Evolutionary conservation across 768 basidiomycete species (phyloP), one percentile per base, ranked within the genome.

Genomic region (Chiua virens): DNA sequence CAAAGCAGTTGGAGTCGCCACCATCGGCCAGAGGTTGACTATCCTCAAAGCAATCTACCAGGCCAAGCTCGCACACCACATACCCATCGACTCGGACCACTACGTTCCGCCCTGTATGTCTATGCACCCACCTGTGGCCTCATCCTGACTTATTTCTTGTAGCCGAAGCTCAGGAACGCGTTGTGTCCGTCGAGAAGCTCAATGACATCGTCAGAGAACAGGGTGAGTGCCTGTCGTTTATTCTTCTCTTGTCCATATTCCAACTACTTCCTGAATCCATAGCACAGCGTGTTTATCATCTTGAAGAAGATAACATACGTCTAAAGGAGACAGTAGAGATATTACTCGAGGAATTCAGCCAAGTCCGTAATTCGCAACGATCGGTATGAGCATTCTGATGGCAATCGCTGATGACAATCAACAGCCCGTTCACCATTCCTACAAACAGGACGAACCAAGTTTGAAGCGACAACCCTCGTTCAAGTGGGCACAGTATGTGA

Each of bases 11-110:
- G 97, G 97, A 8, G 80, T 99, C 38, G 65, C 80, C n/a, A 91
- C 89, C 32, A 82, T 98, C 56, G 97, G 97, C 20, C 95, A 98
- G 70, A 79, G 97, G 49, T 73, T 99, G 32, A 78, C 89, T 39
- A 92, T 98, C 56, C 84, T 98, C 67, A 95, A 93, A 69, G 87
- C 89, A 42, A 85, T 98, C 50, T 98, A 97, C 73, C 83, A 83
- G 47, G 75, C 91, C 61, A 99, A 99, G 75, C 71, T 94, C 45
- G 83, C 83, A 2, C 80, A 95, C 63, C 84, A 84, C 55, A 76
- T 99, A 45, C 83, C 89, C 34, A 84, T 95, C 58, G 90, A 92
- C 52, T 74, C 86, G 35, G 87, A 89, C 55, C 80, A 91, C 60
- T 97, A 92, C 66, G 80, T 94, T 14, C 93, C 94, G 9, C 91